Percentiles rank a stretch among this genome's conserved stretches.
Evolutionary conservation across 2,329 filamentous ascomycete species (phyloP).

Genomic region (Pestalotiopsis sp.): DNA sequence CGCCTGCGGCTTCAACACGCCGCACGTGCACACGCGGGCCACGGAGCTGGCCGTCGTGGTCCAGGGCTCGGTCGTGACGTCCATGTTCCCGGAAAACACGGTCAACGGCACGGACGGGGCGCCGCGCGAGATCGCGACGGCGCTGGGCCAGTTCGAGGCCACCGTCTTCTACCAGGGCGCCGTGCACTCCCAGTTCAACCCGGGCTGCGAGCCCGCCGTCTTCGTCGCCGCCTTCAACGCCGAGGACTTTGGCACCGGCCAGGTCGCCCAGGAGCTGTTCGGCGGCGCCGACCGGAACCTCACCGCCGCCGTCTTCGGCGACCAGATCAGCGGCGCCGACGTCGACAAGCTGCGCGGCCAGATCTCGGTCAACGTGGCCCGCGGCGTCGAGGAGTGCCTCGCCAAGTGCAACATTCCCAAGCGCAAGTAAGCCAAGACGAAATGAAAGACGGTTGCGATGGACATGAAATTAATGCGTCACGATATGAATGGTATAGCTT

Average conservation of each 20-base stretch:
- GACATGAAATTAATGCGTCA: not conserved
- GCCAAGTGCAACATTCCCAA: conserved; percentile 42
- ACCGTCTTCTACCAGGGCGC: conserved; percentile 57
- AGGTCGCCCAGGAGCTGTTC: conserved; percentile 53
- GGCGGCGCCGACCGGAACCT: conserved; percentile 43
- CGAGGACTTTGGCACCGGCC: conserved; percentile 56
- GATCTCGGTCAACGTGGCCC: conserved; percentile 51
- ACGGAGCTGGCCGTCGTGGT: conserved; percentile 56
- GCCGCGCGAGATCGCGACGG: conserved; percentile 38
- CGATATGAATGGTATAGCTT: not conserved
- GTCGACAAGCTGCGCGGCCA: conserved; percentile 44
- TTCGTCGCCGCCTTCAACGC: conserved; percentile 52
- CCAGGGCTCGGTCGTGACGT: conserved; percentile 49
- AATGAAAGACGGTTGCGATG: not conserved
- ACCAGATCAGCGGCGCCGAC: conserved; percentile 45
- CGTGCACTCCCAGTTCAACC: conserved; percentile 60
- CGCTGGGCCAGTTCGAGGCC: conserved; percentile 47
- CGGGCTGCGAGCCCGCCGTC: conserved; percentile 50
- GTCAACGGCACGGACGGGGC: conserved; percentile 39
- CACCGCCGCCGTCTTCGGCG: conserved; percentile 48
- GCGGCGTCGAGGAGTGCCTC: conserved; percentile 56
- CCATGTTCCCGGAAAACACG: conserved; percentile 57
- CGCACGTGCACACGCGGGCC: conserved; percentile 57
- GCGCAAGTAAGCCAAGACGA: conserved; percentile 16
- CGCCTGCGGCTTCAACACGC: conserved; percentile 59